Evolutionary conservation across 305 asterid species (phyloP), one percentile per base, ranked within the genome.

Genomic region (Withania somnifera): DNA sequence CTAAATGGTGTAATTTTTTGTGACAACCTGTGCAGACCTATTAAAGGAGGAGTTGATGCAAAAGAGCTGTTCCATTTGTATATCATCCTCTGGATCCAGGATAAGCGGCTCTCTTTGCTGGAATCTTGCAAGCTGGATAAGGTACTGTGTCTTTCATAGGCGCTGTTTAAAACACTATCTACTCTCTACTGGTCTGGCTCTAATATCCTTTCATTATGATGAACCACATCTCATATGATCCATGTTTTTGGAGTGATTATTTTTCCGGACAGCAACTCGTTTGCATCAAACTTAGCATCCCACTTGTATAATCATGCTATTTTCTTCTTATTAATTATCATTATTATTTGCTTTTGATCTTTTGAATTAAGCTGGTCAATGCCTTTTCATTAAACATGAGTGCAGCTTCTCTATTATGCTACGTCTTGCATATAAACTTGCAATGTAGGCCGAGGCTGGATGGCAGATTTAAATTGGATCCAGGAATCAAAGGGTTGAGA

Each of bases 1-100:
- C 71, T 64, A 17, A 50, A 14, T 67, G 26, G 38, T 47, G 38
- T 51, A 51, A 83, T 66, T 67, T 32, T 66, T 50, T 3, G 78
- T 81, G 50, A 42, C 1, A 17, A 19, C 34, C 83, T 67, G 64
- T 52, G 28, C 83, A 89, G 92, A 69, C 91, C 92, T 20, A 84
- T 88, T 64, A 89, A 89, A 85, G 91, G 89, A 82, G 92, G 92
- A 45, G 90, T 89, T 17, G 91, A 89, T 82, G 92, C 92, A 54
- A 89, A 88, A 81, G 92, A 89, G 52, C 54, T 88, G 78, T 89
- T 89, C 87, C 92, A 89, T 86, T 84, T 89, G 84, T 89, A 89
- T 80, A 88, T 89, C 58, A 82, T 89, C 75, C 81, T 89, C 77
- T 89, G 92, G 92, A 89, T 89, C 77, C 89, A 89, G 83, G 91